Evolutionary conservation across 2,329 filamentous ascomycete genomes (phyloP).

Genomic region (Davidsoniella australis): DNA sequence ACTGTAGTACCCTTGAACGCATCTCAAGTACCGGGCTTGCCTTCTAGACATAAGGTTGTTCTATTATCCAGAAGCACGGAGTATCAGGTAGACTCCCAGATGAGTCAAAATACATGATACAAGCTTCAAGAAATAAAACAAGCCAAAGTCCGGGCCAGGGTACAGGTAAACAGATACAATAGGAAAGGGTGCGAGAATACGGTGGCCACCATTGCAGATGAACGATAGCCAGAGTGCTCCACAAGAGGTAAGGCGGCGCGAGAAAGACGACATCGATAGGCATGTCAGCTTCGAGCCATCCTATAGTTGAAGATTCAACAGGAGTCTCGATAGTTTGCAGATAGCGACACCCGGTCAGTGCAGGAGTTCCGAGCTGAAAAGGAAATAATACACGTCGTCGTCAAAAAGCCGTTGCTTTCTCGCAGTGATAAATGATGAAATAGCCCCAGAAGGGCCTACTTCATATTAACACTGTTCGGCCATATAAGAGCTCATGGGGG

Average conservation of each 20-base stretch:
- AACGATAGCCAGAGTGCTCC: neutral
- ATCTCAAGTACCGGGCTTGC: constrained; percentile 22
- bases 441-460: constrained; percentile 13
- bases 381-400: constrained; percentile 1
- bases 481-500: neutral
- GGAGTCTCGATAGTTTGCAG: neutral
- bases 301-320: neutral
- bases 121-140: constrained; percentile 1
- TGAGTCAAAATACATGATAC: constrained; percentile 10
- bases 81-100: constrained; percentile 10
- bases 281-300: too few relatives aligned
- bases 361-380: neutral
- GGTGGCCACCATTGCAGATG: neutral
- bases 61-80: neutral
- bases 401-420: neutral
- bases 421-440: neutral
- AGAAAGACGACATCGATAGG: neutral
- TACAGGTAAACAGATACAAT: constrained; percentile 10
- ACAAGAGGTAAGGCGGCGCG: neutral
- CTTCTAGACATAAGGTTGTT: constrained; percentile 20
- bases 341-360: neutral
- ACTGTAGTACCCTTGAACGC: constrained; percentile 7
- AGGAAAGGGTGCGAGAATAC: constrained; percentile 5
- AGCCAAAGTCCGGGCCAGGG: constrained; percentile 8
- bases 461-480: constrained; percentile 1